Evolutionary conservation across 768 basidiomycete species (phyloP), one percentile per base, ranked within the genome.

Genomic region (Lenzites betulinus): DNA sequence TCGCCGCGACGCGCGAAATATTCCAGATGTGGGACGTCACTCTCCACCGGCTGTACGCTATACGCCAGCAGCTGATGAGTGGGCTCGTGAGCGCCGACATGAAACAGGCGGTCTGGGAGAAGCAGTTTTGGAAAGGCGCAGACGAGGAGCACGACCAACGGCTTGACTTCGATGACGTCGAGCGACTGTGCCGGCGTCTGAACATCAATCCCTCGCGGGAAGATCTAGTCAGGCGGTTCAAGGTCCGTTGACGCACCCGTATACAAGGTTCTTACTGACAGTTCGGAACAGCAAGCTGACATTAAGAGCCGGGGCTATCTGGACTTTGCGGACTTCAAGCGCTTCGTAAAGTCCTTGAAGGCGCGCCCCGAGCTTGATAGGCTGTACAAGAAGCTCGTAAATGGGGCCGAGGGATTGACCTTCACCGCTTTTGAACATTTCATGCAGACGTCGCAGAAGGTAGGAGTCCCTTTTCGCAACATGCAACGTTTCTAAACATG

Each of bases 301-400:
- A 70, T 73, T 2, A 72, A 80, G 51, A 69, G 76, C 1, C 78
- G 78, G 1, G 83, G 82, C 0, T 84, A 81, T 62, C 83, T 97
- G 33, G 85, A 93, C 70, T 94, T 93, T 67, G 63, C 78, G 1
- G 88, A 87, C 58, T 98, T 96, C 71, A 88, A 90, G 64, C 78
- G 75, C 13, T 93, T 98, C 62, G 89, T 95, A 63, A 90, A 88
- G 68, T 72, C 86, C 33, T 81, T 97, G 57, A 95, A 94, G 70
- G 79, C 81, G n/a, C 85, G 96, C 16, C 87, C 90, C 0, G 96
- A 98, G 49, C 71, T 98, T 1, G 86, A 90, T 54, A 68, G 76
- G 0, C 73, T 97, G 8, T 90, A 88, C 71, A 75, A 75, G 60
- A 74, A 71, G 30, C 62, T 85, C 25, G 70, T 70, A 12, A 39